Evolutionary conservation across 768 basidiomycete genomes (phyloP).

Genomic region (Boletus fagicola): DNA sequence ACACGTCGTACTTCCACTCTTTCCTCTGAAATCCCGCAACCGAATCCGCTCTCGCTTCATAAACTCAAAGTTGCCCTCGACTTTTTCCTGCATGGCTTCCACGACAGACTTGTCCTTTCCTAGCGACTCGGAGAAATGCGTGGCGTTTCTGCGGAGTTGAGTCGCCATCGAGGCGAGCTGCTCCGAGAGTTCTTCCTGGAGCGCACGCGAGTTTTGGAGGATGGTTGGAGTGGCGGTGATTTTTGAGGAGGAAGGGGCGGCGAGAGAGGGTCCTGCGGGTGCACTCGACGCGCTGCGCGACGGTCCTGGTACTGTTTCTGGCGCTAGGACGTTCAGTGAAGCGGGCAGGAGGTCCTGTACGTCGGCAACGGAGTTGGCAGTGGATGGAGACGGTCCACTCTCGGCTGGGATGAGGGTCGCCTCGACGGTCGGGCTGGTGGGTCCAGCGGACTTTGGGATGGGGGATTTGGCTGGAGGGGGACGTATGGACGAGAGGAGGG

Average conservation of each 20-base stretch:
- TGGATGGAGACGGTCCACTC: constrained; percentile 7
- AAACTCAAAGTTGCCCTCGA: constrained; percentile 68
- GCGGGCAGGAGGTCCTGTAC: constrained; percentile 40
- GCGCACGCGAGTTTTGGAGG: constrained; percentile 53
- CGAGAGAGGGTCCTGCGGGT: constrained; percentile 27
- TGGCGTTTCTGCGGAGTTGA: constrained; percentile 80
- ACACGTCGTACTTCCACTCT: constrained; percentile 72
- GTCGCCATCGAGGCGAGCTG: constrained; percentile 84
- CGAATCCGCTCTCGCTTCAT: constrained; percentile 66
- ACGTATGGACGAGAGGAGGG: constrained; percentile 56
- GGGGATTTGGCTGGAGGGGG: constrained; percentile 32
- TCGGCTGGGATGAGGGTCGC: constrained; percentile 28
- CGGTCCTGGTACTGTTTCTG: constrained; percentile 9
- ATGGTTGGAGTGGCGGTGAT: constrained; percentile 38
- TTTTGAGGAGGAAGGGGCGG: constrained; percentile 34
- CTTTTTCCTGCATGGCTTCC: constrained; percentile 61
- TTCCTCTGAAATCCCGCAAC: constrained; percentile 59
- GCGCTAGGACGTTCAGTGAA: constrained; percentile 19
- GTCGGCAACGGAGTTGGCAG: constrained; percentile 15
- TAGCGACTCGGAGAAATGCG: constrained; percentile 72
- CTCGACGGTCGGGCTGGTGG: constrained; percentile 15
- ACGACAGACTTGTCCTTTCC: constrained; percentile 74
- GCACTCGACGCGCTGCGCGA: constrained; percentile 8
- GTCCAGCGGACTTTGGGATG: background rate
- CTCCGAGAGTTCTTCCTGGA: constrained; percentile 72